Evolutionary conservation across 352 stramenopile species (phyloP), one percentile per base, ranked within the genome.

Genomic region (Blastocystis sp.): DNA sequence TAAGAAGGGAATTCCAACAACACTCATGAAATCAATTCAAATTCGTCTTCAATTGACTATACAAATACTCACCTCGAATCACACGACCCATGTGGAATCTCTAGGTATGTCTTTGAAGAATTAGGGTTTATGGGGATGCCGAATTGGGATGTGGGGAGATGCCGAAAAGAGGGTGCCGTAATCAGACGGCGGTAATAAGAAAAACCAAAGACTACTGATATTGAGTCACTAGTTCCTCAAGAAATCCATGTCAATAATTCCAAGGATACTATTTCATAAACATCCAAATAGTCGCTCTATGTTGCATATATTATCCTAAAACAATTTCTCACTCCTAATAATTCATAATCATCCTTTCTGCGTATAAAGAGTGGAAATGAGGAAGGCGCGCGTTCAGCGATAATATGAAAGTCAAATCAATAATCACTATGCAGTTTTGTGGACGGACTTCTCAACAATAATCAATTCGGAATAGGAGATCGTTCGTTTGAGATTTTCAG

Each of bases 41-140:
- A 9, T 48, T 48, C 9, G 40, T 9, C 2, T 48, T 48, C 40
- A 48, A 9, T 48, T 9, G 40, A 48, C 9, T 48, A 2, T 48
- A 70, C 60, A 33, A 70, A 22, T 35, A 24, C 60, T 42, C 42
- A 70, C 60, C 60, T 70, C 60, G 35, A 70, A 70, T 70, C 17
- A 70, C 60, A 70, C 60, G 60, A 70, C 60, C 60, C 60, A 70
- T 70, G 24, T 70, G 30, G 42, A 70, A 37, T 33, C n/a, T 22
- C 5, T 24, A 33, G 60, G 60, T 70, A 70, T 70, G 60, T 70
- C 60, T 70, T 35, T 70, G 60, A 70, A n/a, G 60, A 70, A 13
- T 35, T 22, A 48, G 40, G 3, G 40, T 2, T 48, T 48, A 9
- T 48, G 2, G 40, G 40, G 40, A 2, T 48, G 40, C 40, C 40